Base-by-base conservation (phyloP, 2,329 filamentous ascomycete species). In the Monilinia vaccinii-corymbosi region DNA sequence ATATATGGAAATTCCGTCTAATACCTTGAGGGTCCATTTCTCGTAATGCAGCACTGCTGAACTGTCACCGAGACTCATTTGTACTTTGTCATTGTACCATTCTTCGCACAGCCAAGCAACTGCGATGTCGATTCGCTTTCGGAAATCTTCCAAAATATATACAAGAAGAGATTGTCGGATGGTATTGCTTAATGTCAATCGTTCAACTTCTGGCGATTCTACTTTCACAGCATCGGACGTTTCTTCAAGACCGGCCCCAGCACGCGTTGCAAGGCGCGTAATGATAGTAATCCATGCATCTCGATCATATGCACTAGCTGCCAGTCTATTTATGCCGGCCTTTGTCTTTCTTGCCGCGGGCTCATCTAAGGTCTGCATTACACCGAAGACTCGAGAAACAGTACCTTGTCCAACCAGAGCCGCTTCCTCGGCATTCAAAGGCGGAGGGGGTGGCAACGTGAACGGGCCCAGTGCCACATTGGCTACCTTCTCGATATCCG, bases 101-200 rank as follows among this genome's bases (percentile, higher is more conserved):
- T 99, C 94, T 73, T 99, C 94, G 68, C 88, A 96, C 18, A 99
- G 80, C 94, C 94, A 99, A 9, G 87, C 86, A 56, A 97, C 91
- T 1, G 91, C 93, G 25, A 94, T 83, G 66, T 95, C 92, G 64
- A 97, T 92, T 47, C 94, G 86, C 63, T 82, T 86, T 58, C 93
- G 85, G 75, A 96, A 99, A 71, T 97, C 93, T 64, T 95, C 91
- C 64, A 97, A 82, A 51, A 97, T 82, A 72, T 96, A 97, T 58
- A 83, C 81, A 73, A 91, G 94, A 1, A 99, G 77, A 9, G 84
- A 80, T 66, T 96, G 88, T 56, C 94, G 84, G 65, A 97, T 91
- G 7, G 81, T 81, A 69, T 88, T 81, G 66, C 81, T 81, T 31
- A 91, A 81, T 57, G 75, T 79, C 65, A 73, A 72, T 69, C 65